A percentile compares a stretch with the other conserved stretches of the same genome.
Conservation (phyloP, 768 basidiomycete genomes). For the Exsudoporus frostii region DNA sequence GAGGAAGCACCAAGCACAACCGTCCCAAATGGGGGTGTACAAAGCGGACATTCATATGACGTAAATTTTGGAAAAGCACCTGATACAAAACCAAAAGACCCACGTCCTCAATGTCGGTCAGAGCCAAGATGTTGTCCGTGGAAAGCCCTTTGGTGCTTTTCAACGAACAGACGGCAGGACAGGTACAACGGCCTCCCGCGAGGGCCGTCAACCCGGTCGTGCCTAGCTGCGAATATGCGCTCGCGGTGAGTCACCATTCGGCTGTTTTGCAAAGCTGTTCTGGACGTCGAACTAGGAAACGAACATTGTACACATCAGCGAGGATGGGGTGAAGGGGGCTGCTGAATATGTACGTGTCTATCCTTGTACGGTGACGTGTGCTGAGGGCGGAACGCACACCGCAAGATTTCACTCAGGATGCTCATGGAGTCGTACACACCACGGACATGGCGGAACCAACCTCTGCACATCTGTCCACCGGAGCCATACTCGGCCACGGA, state of each 20-base stretch:
- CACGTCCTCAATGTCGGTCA: neutral
- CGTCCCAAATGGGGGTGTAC: neutral
- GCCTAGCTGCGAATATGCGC: constrained; percentile 52
- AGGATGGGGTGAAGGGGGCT: constrained; percentile 57
- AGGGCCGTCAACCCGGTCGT: constrained; percentile 55
- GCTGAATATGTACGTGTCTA: constrained; percentile 55
- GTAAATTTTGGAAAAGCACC: neutral
- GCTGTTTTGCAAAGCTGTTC: neutral
- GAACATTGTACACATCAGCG: constrained; percentile 56
- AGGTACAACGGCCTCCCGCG: neutral
- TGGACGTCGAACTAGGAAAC: constrained; percentile 44
- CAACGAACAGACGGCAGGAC: neutral
- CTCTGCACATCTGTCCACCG: constrained; percentile 69
- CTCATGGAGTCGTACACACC: constrained; percentile 67
- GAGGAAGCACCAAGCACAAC: neutral
- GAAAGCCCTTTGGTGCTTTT: neutral
- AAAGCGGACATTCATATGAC: constrained; percentile 7
- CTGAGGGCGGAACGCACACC: neutral
- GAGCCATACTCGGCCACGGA: constrained; percentile 56
- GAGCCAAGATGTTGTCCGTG: constrained; percentile 16
- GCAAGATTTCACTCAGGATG: constrained; percentile 61
- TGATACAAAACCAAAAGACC: constrained; percentile 2
- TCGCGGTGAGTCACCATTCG: constrained; percentile 41
- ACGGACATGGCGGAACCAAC: constrained; percentile 68
- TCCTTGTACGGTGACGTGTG: constrained; percentile 1